These are phyloP conservation scores for Iberis pinnata DNA, from an alignment of 345 rosid genomes.

Conservation along the genomic window DNA sequence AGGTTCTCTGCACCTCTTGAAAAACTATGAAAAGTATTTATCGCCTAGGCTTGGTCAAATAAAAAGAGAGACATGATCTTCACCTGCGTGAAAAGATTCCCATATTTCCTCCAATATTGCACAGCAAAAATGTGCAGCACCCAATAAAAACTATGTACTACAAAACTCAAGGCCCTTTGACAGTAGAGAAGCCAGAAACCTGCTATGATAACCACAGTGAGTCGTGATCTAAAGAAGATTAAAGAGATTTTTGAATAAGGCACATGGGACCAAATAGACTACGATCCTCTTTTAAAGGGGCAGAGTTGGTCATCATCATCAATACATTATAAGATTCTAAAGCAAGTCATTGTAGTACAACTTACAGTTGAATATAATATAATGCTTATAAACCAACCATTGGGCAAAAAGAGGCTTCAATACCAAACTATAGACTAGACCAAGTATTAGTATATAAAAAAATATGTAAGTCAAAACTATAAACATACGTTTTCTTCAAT, in stretches of 20 bases:
- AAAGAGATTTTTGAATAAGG: no score
- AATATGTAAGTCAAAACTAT: no score
- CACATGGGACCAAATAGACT: slow-evolving; percentile 1
- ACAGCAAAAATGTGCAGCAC: slow-evolving; percentile 16
- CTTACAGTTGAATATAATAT: slow-evolving; percentile 23
- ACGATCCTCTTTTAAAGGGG: not conserved
- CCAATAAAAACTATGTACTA: slow-evolving; percentile 8
- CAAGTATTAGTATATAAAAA: no score
- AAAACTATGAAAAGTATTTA: not conserved
- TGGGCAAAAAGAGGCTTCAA: not conserved
- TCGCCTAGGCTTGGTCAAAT: not conserved
- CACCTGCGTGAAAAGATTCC: slow-evolving; percentile 65
- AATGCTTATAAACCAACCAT: slow-evolving; percentile 22
- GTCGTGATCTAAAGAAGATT: no score
- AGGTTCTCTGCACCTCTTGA: slow-evolving; percentile 4
- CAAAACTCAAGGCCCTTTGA: slow-evolving; percentile 19
- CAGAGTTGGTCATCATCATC: slow-evolving; percentile 13
- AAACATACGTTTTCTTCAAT: no score
- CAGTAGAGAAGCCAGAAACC: slow-evolving; percentile 27
- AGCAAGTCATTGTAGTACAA: slow-evolving; percentile 21
- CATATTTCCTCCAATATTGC: slow-evolving; percentile 35
- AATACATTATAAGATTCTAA: slow-evolving; percentile 5
- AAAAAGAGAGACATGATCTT: slow-evolving; percentile 1
- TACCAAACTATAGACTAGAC: not conserved
- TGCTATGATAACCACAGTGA: no score